phyloP scores from a whole-genome alignment of 371 early-diverging fungal genomes.

The Lichtheimia hyalospora region DNA sequence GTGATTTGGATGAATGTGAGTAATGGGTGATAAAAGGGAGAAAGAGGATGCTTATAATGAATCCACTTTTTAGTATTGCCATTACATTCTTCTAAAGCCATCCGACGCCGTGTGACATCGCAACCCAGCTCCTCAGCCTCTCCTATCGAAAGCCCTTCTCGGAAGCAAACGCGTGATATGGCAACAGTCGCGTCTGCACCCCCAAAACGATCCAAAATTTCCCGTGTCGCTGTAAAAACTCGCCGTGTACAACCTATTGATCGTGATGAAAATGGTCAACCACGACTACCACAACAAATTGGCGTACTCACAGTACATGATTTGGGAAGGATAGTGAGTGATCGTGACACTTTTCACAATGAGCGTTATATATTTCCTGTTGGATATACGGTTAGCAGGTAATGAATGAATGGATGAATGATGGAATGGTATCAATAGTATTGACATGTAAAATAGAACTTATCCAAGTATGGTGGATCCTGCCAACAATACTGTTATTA shows the following conservation, averaged over 20 bases:
- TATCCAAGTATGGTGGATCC: constrained; percentile 80
- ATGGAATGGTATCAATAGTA: not conserved
- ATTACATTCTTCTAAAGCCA: constrained; percentile 2
- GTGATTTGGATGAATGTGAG: constrained; percentile 29
- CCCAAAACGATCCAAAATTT: constrained; percentile 44
- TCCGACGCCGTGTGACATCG: constrained; percentile 1
- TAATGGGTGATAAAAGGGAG: constrained; percentile 2
- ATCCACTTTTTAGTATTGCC: not conserved
- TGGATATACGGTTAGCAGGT: constrained; percentile 72
- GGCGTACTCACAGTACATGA: constrained; percentile 78
- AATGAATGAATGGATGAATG: constrained; percentile 18
- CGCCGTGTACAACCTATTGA: constrained; percentile 61
- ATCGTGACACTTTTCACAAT: constrained; percentile 82
- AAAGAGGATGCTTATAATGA: constrained; percentile 6
- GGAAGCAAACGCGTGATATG: constrained; percentile 6
- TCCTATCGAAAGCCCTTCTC: constrained; percentile 8
- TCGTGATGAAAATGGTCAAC: constrained; percentile 66
- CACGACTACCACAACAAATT: constrained; percentile 76
- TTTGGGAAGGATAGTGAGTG: constrained; percentile 75
- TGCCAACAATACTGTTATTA: constrained; percentile 59
- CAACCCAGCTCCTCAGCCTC: not conserved
- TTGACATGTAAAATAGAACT: constrained; percentile 28
- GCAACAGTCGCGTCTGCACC: constrained; percentile 52
- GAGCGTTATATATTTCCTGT: constrained; percentile 92
- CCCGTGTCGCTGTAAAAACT: constrained; percentile 30